Evolutionary conservation across 2,329 filamentous ascomycete genomes (phyloP), one percentile per base, ranked within the genome.

Genomic region (Stagonosporopsis cucurbitacearum): DNA sequence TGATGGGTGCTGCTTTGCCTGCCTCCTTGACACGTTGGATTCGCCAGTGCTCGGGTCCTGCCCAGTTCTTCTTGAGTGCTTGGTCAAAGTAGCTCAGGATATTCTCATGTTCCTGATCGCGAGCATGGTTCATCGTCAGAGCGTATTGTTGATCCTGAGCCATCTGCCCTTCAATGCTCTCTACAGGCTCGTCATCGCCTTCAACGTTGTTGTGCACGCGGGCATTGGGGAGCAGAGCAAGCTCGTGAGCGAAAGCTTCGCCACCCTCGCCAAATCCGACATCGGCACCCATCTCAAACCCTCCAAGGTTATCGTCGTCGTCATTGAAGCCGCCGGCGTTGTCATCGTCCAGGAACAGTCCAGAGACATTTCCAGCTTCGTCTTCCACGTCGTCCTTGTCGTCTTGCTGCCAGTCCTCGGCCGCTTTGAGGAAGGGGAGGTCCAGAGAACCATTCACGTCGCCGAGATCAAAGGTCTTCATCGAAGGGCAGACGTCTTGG

Each of bases 81-180:
- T 96, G 92, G 74, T 99, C 95, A 71, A 99, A 99, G 79, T 98
- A 99, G 70, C 91, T 90, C n/a, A 99, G 83, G 54, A 99, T 96
- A 68, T 96, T 94, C 66, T 98, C 92, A 71, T 97, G 92, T 67
- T 91, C 91, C 46, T 83, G 82, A 50, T 86, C 86, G 47, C 85
- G 82, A 15, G 82, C 79, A 65, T 89, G 89, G 36, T 85, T 86
- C 79, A 96, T 86, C n/a, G 90, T 90, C 7, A 97, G 85, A 22
- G 88, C 83, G 71, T 92, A 97, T 60, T 91, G 85, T 52, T 87
- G 87, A 33, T 87, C 88, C 47, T 86, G 85, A 2, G 79, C 79
- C 15, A 77, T 84, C 6, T 79, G 81, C 8, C 78, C 81, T 9
- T 78, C 84, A 13, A 68, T 76, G 28, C 69, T 76, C 45, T 77